phyloP scores from a whole-genome alignment of 192 early-diverging fungal species.

The Backusella psychrophila region DNA sequence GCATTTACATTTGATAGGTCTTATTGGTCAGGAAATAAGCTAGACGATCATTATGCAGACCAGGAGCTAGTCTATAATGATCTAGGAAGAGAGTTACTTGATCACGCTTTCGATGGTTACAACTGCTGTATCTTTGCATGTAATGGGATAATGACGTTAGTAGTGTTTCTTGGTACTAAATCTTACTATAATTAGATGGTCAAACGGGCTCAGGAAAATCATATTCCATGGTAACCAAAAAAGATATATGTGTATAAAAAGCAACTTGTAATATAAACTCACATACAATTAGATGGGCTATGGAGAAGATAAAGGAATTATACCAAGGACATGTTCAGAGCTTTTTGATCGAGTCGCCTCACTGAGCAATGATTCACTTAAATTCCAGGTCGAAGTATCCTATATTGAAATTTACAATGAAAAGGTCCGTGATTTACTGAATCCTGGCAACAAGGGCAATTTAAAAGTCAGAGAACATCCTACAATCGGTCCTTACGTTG shows the following conservation, averaged over 20 bases:
- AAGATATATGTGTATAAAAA: neutral
- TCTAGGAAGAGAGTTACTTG: constrained; percentile 72
- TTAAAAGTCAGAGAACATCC: constrained; percentile 83
- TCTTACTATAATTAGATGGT: constrained; percentile 48
- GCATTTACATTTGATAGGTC: constrained; percentile 85
- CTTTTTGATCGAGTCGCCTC: constrained; percentile 68
- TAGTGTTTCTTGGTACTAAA: neutral
- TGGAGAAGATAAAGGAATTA: constrained; percentile 79
- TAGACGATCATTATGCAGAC: constrained; percentile 58
- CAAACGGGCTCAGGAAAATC: constrained; percentile 77
- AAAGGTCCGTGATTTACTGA: constrained; percentile 76
- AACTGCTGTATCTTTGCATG: constrained; percentile 94
- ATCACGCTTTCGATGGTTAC: constrained; percentile 88
- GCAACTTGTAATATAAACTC: neutral
- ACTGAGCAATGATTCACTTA: constrained; percentile 33
- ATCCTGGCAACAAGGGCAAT: constrained; percentile 65
- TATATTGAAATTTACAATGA: constrained; percentile 96
- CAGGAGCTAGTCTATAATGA: constrained; percentile 76
- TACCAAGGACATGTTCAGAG: constrained; percentile 77
- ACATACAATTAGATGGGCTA: constrained; percentile 54
- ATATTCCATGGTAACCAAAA: constrained; percentile 59
- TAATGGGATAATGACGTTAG: constrained; percentile 27
- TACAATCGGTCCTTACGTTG: constrained; percentile 82
- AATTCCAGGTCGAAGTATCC: constrained; percentile 74
- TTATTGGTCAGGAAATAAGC: constrained; percentile 78